Base-by-base conservation (phyloP, 768 basidiomycete species). In the Calocera viscosa region DNA sequence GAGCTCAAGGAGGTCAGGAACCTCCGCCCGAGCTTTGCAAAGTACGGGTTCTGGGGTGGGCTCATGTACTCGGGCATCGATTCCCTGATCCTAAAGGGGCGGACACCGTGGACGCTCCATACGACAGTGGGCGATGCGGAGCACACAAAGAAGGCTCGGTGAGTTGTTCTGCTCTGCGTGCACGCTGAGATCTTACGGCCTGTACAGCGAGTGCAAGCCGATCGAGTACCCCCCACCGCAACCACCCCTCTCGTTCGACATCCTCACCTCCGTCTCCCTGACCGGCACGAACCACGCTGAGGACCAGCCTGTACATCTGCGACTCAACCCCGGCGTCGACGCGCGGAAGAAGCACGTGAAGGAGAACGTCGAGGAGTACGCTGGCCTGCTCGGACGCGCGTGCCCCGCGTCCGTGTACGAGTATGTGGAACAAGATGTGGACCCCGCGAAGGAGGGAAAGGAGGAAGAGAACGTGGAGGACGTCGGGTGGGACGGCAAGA, bases 361-460 rank as follows among this genome's bases (percentile, higher is more conserved):
- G 67, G 77, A 77, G 43, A 97, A 97, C 75, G 82, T 86, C 0
- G 80, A 80, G 63, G 84, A 90, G 71, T 99, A 86, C 74, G 95
- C 90, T 0, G 92, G 93, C 7, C 75, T 98, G 28, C 80, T 99
- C n/a, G 88, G 88, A 0, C 81, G 85, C 2, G 94, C 88, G 2
- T 99, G 95, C 76, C 95, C 95, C 0, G 95, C 96, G 0, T 91
- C 86, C 2, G 95, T 98, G 41, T 99, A 99, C 75, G 95, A 99
- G 77, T 99, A 99, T 73, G 87, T 94, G 1, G 84, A 90, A 33
- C 87, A 82, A 19, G 86, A 88, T 69, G 26, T 5, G 53, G 53
- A 7, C 8, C 16, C 16, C 19, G 43, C 16, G 5, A 7, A 26
- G 2, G 47, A 72, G 72, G 79, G 73, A 16, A 72, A 32, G 8